Evolutionary conservation across 192 early-diverging fungal species (phyloP), one percentile per base, ranked within the genome.

Genomic region (Umbelopsis sp.): DNA sequence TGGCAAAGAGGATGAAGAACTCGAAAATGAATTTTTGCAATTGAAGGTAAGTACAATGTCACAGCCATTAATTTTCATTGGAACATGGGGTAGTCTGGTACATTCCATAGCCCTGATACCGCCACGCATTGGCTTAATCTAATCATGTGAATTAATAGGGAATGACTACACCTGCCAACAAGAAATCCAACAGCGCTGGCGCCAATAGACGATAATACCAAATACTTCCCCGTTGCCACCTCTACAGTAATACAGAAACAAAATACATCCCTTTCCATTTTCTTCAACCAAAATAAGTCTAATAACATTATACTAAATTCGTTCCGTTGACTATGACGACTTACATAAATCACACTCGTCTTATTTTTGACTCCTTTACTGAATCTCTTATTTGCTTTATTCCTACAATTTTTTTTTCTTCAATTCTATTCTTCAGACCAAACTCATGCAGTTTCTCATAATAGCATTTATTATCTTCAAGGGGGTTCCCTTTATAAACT

Each of bases 1-100:
- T 45, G 20, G 50, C 20, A 65, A 66, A 26, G 72, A 77, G 38
- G 76, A 77, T 20, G 76, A 77, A 51, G 76, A 77, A 31, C 31
- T 77, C 6, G 68, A 77, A 51, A 45, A 10, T 4, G 76, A 77
- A 41, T 73, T 56, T 65, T 26, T 68, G 24, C 52, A 36, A n/a
- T 50, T 77, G 71, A 77, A 77, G 71, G 45, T 77, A 70, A 51
- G 24, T 0, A 11, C 12, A 41, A 41, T 41, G 5, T 1, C 38
- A 41, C 38, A 1, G 12, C 12, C 8, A 41, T 41, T 41, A 11
- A 38, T 6, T 38, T 52, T 1, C 20, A 53, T 26, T 53, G 20
- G 52, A 2, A 53, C 52, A 53, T 53, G 21, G 52, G n/a, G n/a
- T n/a, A n/a, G n/a, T n/a, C n/a, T n/a, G n/a, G n/a, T n/a, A n/a